Conservation (phyloP, 805 yeast genomes). For the Yarrowia phangngaensis region DNA sequence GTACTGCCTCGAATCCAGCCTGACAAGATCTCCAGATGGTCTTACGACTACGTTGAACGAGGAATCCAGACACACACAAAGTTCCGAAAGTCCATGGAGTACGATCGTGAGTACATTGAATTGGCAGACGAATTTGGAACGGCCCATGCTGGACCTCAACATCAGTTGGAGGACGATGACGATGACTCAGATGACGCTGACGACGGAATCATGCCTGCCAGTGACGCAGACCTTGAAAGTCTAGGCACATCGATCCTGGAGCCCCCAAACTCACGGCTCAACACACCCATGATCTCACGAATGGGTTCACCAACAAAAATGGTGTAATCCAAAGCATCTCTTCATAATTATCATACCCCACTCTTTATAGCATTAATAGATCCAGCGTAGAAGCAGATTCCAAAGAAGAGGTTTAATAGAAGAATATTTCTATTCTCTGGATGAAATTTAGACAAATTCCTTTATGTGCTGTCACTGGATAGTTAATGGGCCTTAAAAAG, state of each 20-base stretch:
- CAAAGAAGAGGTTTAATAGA: no score
- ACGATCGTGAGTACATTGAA: constrained; percentile 32
- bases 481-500: no score
- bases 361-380: no score
- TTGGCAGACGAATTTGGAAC: constrained; percentile 25
- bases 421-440: no score
- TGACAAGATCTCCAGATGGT: constrained; percentile 44
- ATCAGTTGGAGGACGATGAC: constrained; percentile 17
- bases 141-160: constrained; percentile 10
- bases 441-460: no score
- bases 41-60: constrained; percentile 42
- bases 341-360: no score
- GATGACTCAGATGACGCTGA: constrained; percentile 23
- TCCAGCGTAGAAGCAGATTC: no score
- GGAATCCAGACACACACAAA: constrained; percentile 33
- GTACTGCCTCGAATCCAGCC: constrained; percentile 52
- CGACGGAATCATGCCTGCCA: constrained; percentile 22
- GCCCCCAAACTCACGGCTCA: constrained; percentile 17
- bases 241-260: constrained; percentile 21
- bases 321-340: no score
- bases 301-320: constrained; percentile 20
- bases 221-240: constrained; percentile 26
- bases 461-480: no score
- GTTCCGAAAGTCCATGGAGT: constrained; percentile 34
- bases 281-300: constrained; percentile 22